Percentiles rank a stretch among this genome's conserved stretches.
These are phyloP conservation scores for Pseudogymnoascus sp. DNA, from an alignment of 2,329 filamentous ascomycete genomes.

Conservation along the genomic window DNA sequence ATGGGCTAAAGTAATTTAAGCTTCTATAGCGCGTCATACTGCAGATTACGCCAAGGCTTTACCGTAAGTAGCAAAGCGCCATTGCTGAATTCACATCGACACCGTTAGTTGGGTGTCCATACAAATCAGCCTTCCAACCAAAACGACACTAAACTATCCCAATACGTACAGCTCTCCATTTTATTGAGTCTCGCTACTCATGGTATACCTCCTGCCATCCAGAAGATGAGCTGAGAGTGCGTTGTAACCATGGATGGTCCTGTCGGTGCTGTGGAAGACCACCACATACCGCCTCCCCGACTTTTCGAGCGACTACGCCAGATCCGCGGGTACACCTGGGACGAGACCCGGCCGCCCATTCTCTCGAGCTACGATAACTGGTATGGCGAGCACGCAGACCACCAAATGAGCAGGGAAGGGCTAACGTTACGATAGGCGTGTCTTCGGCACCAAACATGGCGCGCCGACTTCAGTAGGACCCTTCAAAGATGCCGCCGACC, in stretches of 20 bases:
- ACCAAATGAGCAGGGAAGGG: neutral
- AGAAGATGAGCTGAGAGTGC: constrained; percentile 13
- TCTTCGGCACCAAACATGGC: constrained; percentile 50
- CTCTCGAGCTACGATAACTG: constrained; percentile 83
- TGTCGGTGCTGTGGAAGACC: constrained; percentile 22
- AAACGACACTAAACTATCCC: constrained; percentile 10
- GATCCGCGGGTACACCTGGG: constrained; percentile 70
- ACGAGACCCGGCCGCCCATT: constrained; percentile 53
- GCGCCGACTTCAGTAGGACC: constrained; percentile 36
- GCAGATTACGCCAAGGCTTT: constrained; percentile 8
- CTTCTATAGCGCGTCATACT: constrained; percentile 9
- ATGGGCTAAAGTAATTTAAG: constrained; percentile 1
- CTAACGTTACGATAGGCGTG: constrained; percentile 46
- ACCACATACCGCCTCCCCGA: constrained; percentile 57
- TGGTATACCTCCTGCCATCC: neutral
- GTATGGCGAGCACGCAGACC: constrained; percentile 37
- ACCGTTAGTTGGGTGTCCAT: constrained; percentile 4
- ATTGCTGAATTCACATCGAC: constrained; percentile 7
- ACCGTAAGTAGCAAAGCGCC: constrained; percentile 10
- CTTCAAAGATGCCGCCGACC: constrained; percentile 16
- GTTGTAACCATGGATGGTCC: constrained; percentile 24
- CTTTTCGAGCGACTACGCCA: constrained; percentile 68
- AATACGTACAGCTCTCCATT: constrained; percentile 6
- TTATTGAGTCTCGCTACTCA: neutral
- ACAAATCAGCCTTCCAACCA: constrained; percentile 1